These are phyloP conservation scores for Micromonas commoda DNA, from an alignment of 139 green algal genomes.

Conservation along the genomic window DNA sequence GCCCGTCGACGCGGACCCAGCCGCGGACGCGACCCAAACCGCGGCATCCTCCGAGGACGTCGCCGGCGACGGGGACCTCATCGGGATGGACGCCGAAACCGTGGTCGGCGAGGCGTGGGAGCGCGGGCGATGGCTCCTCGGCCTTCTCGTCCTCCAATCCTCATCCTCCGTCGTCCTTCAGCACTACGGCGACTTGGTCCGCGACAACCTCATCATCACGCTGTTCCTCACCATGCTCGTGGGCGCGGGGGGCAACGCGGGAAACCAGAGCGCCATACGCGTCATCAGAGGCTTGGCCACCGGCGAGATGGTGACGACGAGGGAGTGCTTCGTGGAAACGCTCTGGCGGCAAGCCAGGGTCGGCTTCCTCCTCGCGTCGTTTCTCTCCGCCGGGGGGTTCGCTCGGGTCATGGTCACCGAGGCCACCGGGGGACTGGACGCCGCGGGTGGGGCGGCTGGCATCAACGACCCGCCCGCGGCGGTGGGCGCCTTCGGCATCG, in stretches of 20 bases:
- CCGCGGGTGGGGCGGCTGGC: too few species aligned
- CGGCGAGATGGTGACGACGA: constrained; percentile 9
- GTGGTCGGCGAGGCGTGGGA: constrained; percentile 27
- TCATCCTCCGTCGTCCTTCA: constrained; percentile 72
- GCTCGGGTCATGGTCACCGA: constrained; percentile 55
- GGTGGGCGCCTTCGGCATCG: constrained; percentile 63
- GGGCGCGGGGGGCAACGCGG: constrained; percentile 64
- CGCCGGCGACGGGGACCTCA: background rate
- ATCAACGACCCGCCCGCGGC: constrained; percentile 5
- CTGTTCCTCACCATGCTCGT: constrained; percentile 92
- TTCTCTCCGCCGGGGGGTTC: constrained; percentile 61
- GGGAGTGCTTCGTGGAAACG: constrained; percentile 27
- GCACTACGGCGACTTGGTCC: constrained; percentile 59
- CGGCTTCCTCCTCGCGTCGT: constrained; percentile 59
- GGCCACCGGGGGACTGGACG: background rate
- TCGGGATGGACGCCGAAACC: background rate
- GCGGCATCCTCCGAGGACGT: background rate
- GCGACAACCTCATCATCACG: constrained; percentile 78
- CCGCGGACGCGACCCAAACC: background rate
- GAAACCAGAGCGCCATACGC: constrained; percentile 87
- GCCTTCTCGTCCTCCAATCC: constrained; percentile 71
- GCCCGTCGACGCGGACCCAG: background rate
- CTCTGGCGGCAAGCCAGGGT: constrained; percentile 67
- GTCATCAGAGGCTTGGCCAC: constrained; percentile 75
- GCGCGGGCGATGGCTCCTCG: constrained; percentile 65